Evolutionary conservation across 768 basidiomycete species (phyloP).

Genomic region (Boletellus emodensis): DNA sequence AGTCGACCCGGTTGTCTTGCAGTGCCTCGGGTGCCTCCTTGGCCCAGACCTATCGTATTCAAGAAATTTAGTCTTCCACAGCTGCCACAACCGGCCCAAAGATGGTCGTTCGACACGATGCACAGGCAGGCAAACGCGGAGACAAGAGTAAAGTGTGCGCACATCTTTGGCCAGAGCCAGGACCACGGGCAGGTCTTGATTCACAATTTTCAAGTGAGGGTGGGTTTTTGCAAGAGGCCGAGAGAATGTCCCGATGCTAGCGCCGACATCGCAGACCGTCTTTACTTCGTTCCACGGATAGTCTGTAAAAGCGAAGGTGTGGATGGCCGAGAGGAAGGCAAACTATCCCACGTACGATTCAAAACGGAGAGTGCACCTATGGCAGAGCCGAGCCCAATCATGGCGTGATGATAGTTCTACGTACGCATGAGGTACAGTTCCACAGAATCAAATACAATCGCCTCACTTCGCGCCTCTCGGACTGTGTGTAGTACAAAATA

Average conservation of each 20-base stretch:
- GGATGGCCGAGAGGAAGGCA: background rate
- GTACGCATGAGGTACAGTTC: background rate
- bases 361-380: slow-evolving; percentile 24
- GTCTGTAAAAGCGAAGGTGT: slow-evolving; percentile 9
- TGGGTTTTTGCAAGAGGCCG: slow-evolving; percentile 22
- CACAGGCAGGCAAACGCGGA: background rate
- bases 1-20: background rate
- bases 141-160: background rate
- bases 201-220: slow-evolving; percentile 24
- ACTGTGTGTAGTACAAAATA: slow-evolving; percentile 2
- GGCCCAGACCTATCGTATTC: background rate
- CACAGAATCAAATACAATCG: background rate
- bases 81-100: background rate
- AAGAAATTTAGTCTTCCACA: background rate
- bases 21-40: background rate
- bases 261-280: slow-evolving; percentile 29
- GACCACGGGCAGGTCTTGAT: slow-evolving; percentile 30
- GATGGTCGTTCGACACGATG: background rate
- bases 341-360: slow-evolving; percentile 13
- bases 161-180: slow-evolving; percentile 20
- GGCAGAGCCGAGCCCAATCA: slow-evolving; percentile 18
- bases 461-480: slow-evolving; percentile 14
- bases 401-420: slow-evolving; percentile 23
- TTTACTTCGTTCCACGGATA: slow-evolving; percentile 24
- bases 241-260: slow-evolving; percentile 29